phyloP scores from a whole-genome alignment of 129 eudicot species.

The Logfia minima region DNA sequence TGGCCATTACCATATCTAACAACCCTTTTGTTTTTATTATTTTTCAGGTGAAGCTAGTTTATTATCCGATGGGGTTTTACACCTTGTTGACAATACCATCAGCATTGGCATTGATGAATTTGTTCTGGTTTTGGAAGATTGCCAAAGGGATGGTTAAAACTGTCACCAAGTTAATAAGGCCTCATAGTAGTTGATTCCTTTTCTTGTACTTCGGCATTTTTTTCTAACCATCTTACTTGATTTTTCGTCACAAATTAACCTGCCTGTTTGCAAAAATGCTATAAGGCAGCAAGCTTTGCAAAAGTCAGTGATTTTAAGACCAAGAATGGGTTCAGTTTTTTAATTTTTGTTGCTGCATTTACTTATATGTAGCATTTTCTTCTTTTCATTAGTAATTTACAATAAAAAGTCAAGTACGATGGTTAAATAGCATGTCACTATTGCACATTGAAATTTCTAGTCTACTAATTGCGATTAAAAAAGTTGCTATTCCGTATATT shows the following conservation, averaged over 20 bases:
- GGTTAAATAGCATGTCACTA: not conserved
- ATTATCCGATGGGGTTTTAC: slow-evolving; percentile 62
- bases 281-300: not conserved
- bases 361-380: not conserved
- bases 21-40: not conserved
- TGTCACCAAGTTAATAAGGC: slow-evolving; percentile 47
- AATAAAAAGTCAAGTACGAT: not conserved
- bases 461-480: not conserved
- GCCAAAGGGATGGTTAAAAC: slow-evolving; percentile 81
- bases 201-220: not conserved
- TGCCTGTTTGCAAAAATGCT: not conserved
- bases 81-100: slow-evolving; percentile 60
- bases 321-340: not conserved
- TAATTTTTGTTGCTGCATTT: not conserved
- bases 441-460: not conserved
- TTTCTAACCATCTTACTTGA: not conserved
- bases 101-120: slow-evolving; percentile 58
- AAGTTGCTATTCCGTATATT: not conserved
- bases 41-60: slow-evolving; percentile 61
- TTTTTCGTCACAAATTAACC: not conserved
- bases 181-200: slow-evolving; percentile 36
- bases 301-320: not conserved
- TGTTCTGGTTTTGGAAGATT: slow-evolving; percentile 90
- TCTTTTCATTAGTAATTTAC: not conserved
- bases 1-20: slow-evolving; percentile 40